These are phyloP conservation scores for cucumber (Cucumis sativus) DNA, from an alignment of 306 rosid genomes.

Conservation along the genomic window Cucumber_9930_V3 NC_026655.2:16317001-16317500, in stretches of 20 bases:
- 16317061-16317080: not conserved
- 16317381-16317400: not conserved
- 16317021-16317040: not conserved
- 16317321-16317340: not conserved
- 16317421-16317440: not conserved
- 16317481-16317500: not conserved
- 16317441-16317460: not conserved
- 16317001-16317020: constrained; percentile 25
- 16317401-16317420: not conserved
- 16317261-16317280: not conserved
- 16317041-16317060: not conserved
- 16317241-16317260: not conserved
- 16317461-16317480: not conserved
- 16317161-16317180: not conserved
- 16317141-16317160: not conserved
- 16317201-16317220: not conserved
- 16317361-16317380: not conserved
- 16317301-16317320: not conserved
- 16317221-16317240: not conserved
- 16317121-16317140: not conserved
- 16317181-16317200: not conserved
- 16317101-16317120: not conserved
- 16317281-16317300: not conserved
- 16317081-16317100: not conserved
- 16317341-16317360: not conserved